phyloP scores from a whole-genome alignment of 148 eudicot species.

The Camellia sinensis region DNA sequence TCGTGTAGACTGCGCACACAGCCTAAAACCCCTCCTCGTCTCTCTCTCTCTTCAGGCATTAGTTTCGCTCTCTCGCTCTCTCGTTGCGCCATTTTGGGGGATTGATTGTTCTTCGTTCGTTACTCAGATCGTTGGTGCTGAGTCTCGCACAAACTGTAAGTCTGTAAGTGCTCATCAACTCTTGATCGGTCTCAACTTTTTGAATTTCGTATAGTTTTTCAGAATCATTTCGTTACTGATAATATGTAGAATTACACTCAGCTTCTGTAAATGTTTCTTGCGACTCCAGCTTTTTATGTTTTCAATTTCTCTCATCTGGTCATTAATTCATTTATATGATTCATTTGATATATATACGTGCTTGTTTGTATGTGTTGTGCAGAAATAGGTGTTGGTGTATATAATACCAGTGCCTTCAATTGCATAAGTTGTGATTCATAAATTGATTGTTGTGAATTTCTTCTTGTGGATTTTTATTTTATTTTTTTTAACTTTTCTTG shows the following conservation, averaged over 20 bases:
- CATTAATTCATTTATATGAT: not conserved
- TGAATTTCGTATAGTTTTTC: not conserved
- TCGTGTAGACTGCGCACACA: not conserved
- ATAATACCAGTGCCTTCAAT: no score
- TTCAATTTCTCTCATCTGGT: not conserved
- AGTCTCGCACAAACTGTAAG: constrained; percentile 12
- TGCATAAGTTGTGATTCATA: not conserved
- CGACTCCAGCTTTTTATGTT: not conserved
- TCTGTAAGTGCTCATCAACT: constrained; percentile 14
- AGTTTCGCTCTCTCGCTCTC: not conserved
- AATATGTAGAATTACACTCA: not conserved
- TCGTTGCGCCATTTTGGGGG: not conserved
- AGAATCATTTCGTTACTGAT: not conserved
- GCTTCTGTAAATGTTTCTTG: not conserved
- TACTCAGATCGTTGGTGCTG: not conserved
- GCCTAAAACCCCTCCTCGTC: constrained; percentile 1
- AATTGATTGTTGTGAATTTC: not conserved
- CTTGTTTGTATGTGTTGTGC: not conserved
- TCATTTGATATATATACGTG: not conserved
- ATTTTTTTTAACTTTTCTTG: not conserved
- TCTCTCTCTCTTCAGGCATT: not conserved
- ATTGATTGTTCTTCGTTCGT: not conserved
- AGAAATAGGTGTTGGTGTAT: not conserved
- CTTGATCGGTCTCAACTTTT: not conserved
- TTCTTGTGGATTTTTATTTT: not conserved